Conservation (phyloP, 306 rosid genomes). For the Echinosophora koreensis region DNA sequence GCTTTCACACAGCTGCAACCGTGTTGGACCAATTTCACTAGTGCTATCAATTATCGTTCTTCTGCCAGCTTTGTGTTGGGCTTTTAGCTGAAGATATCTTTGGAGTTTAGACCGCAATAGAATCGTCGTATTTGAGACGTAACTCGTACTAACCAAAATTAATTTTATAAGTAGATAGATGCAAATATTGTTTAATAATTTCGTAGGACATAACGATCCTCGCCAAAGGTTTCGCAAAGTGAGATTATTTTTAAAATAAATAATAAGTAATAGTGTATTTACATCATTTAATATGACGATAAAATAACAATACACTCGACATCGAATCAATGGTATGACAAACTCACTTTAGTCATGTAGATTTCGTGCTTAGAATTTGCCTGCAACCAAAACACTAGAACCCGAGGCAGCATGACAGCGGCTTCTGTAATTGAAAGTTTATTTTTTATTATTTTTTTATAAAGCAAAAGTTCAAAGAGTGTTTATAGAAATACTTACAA, state of each 20-base stretch:
- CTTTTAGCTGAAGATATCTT: constrained; percentile 8
- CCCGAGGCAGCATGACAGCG: background rate
- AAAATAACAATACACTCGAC: no score
- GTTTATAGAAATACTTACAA: no score
- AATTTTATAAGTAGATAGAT: background rate
- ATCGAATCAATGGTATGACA: no score
- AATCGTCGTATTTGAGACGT: background rate
- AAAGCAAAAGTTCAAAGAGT: no score
- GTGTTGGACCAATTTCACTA: background rate
- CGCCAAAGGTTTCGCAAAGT: no score
- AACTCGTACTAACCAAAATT: background rate
- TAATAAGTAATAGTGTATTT: no score
- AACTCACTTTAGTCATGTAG: background rate
- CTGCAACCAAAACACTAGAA: background rate
- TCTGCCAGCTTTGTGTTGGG: constrained; percentile 10
- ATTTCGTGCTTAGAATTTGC: background rate
- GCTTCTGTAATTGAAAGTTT: background rate
- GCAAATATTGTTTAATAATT: constrained; percentile 22
- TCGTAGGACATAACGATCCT: background rate
- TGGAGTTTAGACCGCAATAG: constrained; percentile 24
- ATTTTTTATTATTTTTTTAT: no score
- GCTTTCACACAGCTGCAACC: background rate
- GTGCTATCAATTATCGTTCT: background rate
- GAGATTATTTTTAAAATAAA: no score
- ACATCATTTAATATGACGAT: no score